Conservation (phyloP, 2,329 filamentous ascomycete species). For the Fusarium compactum region DNA sequence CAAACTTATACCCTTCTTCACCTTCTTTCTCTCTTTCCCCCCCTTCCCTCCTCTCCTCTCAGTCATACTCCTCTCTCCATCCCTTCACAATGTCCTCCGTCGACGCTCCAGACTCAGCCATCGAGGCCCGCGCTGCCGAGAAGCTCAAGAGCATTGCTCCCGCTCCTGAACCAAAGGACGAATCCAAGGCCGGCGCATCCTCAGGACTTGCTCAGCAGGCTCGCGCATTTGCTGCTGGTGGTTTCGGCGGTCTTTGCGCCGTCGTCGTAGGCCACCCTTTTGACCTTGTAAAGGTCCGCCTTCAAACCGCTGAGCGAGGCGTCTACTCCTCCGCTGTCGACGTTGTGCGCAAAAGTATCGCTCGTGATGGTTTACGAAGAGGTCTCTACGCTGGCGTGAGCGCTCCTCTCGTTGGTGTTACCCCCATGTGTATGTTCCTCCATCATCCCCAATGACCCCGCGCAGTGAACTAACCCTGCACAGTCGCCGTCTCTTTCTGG, state of each 20-base stretch:
- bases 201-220: slow-evolving; percentile 65
- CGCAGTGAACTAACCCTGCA: slow-evolving; percentile 5
- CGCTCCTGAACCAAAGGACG: slow-evolving; percentile 57
- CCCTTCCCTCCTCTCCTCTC: background rate
- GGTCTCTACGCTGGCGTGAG: slow-evolving; percentile 97
- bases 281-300: slow-evolving; percentile 95
- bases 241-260: slow-evolving; percentile 92
- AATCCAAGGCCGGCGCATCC: slow-evolving; percentile 55
- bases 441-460: background rate
- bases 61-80: slow-evolving; percentile 3
- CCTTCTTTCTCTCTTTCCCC: background rate
- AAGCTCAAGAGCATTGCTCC: slow-evolving; percentile 61
- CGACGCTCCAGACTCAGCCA: slow-evolving; percentile 44
- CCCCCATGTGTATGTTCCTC: slow-evolving; percentile 90
- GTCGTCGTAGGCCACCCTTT: slow-evolving; percentile 97
- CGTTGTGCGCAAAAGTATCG: slow-evolving; percentile 89
- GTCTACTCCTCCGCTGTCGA: slow-evolving; percentile 92
- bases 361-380: slow-evolving; percentile 81
- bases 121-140: slow-evolving; percentile 53
- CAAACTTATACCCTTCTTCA: slow-evolving; percentile 14
- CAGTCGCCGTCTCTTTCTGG: slow-evolving; percentile 79
- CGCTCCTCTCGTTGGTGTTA: slow-evolving; percentile 93
- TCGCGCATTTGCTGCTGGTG: slow-evolving; percentile 87
- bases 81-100: slow-evolving; percentile 42
- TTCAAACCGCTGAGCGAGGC: slow-evolving; percentile 95